Evolutionary conservation across 345 rosid genomes (phyloP).

Genomic region (Eucalyptus shirleyi): DNA sequence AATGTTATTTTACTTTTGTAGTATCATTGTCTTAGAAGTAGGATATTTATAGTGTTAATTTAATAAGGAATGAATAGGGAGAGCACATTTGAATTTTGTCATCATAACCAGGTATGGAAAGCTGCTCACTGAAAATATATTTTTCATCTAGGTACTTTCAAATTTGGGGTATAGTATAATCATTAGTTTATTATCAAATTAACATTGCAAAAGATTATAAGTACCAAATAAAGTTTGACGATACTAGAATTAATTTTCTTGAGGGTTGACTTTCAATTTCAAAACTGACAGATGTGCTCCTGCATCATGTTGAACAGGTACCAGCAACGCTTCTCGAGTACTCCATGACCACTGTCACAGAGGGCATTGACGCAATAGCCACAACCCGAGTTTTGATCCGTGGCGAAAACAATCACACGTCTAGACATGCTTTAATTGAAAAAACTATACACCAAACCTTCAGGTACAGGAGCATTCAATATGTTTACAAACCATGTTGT

Average conservation of each 20-base stretch:
- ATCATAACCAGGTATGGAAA: not conserved
- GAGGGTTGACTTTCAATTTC: not conserved
- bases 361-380: constrained; percentile 94
- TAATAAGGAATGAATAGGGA: not conserved
- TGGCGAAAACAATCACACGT: constrained; percentile 20
- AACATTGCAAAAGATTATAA: not conserved
- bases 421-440: constrained; percentile 46
- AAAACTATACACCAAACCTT: constrained; percentile 50
- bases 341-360: constrained; percentile 75
- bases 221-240: not conserved
- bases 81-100: not conserved
- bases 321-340: constrained; percentile 69
- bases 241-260: not conserved
- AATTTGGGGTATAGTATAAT: not conserved
- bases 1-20: not conserved
- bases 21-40: not conserved
- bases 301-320: constrained; percentile 21
- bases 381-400: constrained; percentile 83
- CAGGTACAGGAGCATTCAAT: constrained; percentile 27
- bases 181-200: not conserved
- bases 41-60: not conserved
- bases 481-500: not conserved
- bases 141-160: not conserved
- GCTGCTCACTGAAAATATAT: not conserved
- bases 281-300: not conserved